Evolutionary conservation across 768 basidiomycete genomes (phyloP), one percentile per base, ranked within the genome.

Genomic region (Tephrocybe sp.): DNA sequence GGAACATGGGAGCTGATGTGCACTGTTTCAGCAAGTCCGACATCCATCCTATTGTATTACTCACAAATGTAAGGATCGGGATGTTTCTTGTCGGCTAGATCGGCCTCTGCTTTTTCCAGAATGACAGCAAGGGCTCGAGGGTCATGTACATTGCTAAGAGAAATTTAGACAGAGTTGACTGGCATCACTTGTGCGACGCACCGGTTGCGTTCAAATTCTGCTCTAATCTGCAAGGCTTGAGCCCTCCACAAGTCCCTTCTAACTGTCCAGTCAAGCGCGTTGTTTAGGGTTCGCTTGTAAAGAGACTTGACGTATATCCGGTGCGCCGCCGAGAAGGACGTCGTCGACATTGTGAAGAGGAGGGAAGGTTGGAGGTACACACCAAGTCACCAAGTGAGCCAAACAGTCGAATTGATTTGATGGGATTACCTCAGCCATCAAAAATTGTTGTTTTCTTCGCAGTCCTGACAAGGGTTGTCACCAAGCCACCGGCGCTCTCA

Each of bases 181-280:
- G 21, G 48, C 37, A 41, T 24, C 33, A 30, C 15, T 36, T 54
- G 8, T 9, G 17, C 55, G 45, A 73, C 80, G 52, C 66, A 91
- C 92, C 93, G 83, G 78, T 98, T 93, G 59, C 79, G 73, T 74
- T 98, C 96, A 66, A 98, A 98, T 67, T 92, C 83, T 54, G 94
- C 94, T 56, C 96, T 75, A 57, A 98, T 91, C 68, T 86, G 74
- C 61, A 95, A 69, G 11, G 95, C 94, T 68, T 87, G 81, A 50
- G 76, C 78, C 54, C 95, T 81, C 93, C 93, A 98, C 1, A 92
- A 64, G 62, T 93, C 89, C 48, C 95, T 76, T 50, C 88, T 79
- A 58, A 97, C 76, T 40, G 82, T 85, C 96, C 96, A 98, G 70
- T 98, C 86, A 46, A 96, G 74, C 42, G 90, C 78, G 61, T 97